Conservation (phyloP, 352 stramenopile genomes). For the Globisporangium cystogenes region DNA sequence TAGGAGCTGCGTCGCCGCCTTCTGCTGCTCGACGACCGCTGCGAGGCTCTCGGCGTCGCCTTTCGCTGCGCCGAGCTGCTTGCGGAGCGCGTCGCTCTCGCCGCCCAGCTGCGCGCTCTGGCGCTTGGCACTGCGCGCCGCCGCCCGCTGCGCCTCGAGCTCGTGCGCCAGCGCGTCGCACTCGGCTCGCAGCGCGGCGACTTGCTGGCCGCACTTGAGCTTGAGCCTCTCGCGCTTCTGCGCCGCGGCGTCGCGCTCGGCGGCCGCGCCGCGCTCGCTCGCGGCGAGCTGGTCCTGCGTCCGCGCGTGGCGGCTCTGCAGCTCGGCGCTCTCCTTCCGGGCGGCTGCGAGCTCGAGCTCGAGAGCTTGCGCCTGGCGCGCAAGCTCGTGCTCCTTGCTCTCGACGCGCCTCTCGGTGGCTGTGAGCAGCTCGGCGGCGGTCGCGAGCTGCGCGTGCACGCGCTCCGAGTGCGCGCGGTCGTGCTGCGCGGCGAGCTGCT, state of each 20-base stretch:
- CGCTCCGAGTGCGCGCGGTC: conserved; percentile 53
- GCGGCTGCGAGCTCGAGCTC: conserved; percentile 8
- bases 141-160: conserved; percentile 30
- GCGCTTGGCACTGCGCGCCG: conserved; percentile 30
- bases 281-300: conserved; percentile 21
- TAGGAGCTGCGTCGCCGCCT: conserved; percentile 14
- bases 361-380: conserved; percentile 15
- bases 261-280: conserved; percentile 1
- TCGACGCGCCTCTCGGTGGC: conserved; percentile 43
- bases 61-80: conserved; percentile 30
- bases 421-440: conserved; percentile 50
- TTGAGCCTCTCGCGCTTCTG: conserved; percentile 24
- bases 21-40: conserved; percentile 37
- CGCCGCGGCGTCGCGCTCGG: conserved; percentile 1
- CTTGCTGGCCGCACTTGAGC: conserved; percentile 22
- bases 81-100: conserved; percentile 31
- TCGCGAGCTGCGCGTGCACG: conserved; percentile 55
- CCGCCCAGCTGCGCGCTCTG: conserved; percentile 19
- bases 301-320: conserved; percentile 3
- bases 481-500: conserved; percentile 20
- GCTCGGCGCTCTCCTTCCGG: conserved; percentile 7
- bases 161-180: conserved; percentile 20
- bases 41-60: conserved; percentile 35
- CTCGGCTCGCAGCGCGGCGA: conserved; percentile 18
- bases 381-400: conserved; percentile 26